phyloP scores from a whole-genome alignment of 2,329 filamentous ascomycete species.

The Scedosporium apiospermum region DNA sequence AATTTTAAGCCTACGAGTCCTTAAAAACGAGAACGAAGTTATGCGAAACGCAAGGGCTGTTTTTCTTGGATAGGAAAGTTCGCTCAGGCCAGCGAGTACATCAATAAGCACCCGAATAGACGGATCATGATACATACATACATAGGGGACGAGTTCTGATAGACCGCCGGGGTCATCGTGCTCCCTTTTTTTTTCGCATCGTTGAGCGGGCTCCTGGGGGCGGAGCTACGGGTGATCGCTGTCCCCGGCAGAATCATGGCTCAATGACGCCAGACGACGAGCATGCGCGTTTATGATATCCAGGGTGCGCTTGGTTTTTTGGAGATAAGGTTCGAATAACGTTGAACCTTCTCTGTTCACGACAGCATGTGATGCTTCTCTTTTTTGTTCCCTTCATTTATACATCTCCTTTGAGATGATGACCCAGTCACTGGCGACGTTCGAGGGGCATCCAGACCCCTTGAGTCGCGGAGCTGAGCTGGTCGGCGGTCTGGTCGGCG shows the following conservation, averaged over 20 bases:
- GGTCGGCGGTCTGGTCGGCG: too few relatives aligned
- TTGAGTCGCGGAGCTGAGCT: too few relatives aligned
- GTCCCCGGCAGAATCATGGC: not conserved
- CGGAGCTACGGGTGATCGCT: not conserved
- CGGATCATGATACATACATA: too few relatives aligned
- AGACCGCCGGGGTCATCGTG: too few relatives aligned
- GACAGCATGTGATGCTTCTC: not conserved
- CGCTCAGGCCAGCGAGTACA: too few relatives aligned
- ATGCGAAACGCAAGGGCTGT: not conserved
- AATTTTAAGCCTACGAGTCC: not conserved
- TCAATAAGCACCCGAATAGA: too few relatives aligned
- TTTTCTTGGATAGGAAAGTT: too few relatives aligned
- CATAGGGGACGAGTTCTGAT: too few relatives aligned
- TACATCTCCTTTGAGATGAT: too few relatives aligned
- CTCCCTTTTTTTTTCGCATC: too few relatives aligned
- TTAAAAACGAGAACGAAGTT: not conserved
- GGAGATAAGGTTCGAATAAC: not conserved
- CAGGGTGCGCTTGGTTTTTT: not conserved
- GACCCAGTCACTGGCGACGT: too few relatives aligned
- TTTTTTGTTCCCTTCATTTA: not conserved
- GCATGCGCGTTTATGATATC: slow-evolving; percentile 1
- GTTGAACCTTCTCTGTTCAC: not conserved
- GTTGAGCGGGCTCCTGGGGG: not conserved
- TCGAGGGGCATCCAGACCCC: too few relatives aligned
- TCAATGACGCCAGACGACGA: not conserved